Evolutionary conservation across 2,329 filamentous ascomycete genomes (phyloP), one percentile per base, ranked within the genome.

Genomic region (Diaporthe citrichinensis): DNA sequence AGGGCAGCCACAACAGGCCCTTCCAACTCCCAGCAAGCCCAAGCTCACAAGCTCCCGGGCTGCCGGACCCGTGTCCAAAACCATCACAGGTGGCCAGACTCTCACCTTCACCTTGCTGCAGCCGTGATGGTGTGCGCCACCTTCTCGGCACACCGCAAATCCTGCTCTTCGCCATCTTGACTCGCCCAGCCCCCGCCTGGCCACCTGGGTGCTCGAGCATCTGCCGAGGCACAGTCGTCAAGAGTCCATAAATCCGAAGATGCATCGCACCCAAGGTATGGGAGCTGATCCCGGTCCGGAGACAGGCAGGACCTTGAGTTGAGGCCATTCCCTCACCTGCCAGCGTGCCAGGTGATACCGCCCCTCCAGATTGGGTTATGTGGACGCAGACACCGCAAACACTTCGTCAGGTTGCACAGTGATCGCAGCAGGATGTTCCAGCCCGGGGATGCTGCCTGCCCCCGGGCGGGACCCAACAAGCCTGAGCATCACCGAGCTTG

Each of bases 131-230:
- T 23, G 41, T 49, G 41, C 41, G 61, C 61, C 25, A 46, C n/a
- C 1, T 49, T 49, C 41, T 65, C 61, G 41, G 61, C 61, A 46
- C 36, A 65, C 41, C 61, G 61, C 61, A 65, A 67, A 49, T n/a
- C 28, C 31, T 31, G 44, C 10, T 17, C 62, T 67, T 49, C 44
- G 41, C 44, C 41, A 36, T 67, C 62, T 36, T 46, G 61, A 65
- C 61, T 65, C 61, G 61, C 20, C 44, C 28, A 34, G 28, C 4
- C 61, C 61, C 41, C 41, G 41, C 59, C 57, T 39, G 12, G 31
- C 31, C n/a, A 28, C 31, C 31, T 58, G 31, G 28, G 3, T 39
- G 39, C 8, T 28, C 15, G 41, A 36, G 7, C n/a, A 65, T 65
- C 61, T 65, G 61, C 61, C 61, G 41, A 65, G 61, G 61, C 25